Percentiles rank a stretch among this genome's conserved stretches.
phyloP scores from a whole-genome alignment of 2,329 filamentous ascomycete genomes.

The Cordyceps farinosa region DNA sequence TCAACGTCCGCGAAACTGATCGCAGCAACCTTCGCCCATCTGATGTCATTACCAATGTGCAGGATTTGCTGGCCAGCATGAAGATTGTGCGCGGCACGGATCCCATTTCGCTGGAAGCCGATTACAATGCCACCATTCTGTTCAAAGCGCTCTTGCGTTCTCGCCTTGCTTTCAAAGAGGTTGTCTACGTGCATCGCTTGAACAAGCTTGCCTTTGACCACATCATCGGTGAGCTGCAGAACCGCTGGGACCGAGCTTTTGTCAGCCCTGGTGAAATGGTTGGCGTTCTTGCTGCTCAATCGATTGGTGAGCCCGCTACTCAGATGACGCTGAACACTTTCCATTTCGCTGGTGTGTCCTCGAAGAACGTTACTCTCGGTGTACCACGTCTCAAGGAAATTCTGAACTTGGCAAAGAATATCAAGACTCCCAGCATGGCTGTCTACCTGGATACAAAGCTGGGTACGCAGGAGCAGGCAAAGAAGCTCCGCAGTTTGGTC shows the following conservation, averaged over 20 bases:
- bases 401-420: constrained; percentile 94
- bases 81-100: constrained; percentile 85
- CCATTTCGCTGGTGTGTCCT: constrained; percentile 99
- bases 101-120: constrained; percentile 76
- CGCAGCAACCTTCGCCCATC: constrained; percentile 86
- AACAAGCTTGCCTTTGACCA: constrained; percentile 92
- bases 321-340: constrained; percentile 99
- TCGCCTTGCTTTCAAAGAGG: constrained; percentile 84
- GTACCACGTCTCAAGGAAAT: constrained; percentile 99
- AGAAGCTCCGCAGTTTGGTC: constrained; percentile 79
- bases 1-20: constrained; percentile 80
- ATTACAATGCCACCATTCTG: constrained; percentile 81
- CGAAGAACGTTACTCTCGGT: constrained; percentile 99
- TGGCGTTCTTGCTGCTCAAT: constrained; percentile 93
- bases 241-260: constrained; percentile 77
- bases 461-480: constrained; percentile 74
- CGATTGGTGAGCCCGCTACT: constrained; percentile 96
- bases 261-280: constrained; percentile 98
- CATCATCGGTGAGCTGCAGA: constrained; percentile 85
- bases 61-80: constrained; percentile 70
- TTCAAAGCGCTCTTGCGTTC: constrained; percentile 92
- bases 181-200: constrained; percentile 80
- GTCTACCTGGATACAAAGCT: constrained; percentile 71
- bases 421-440: constrained; percentile 97
- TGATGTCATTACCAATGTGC: constrained; percentile 79